Evolutionary conservation across 2,329 filamentous ascomycete species (phyloP), one percentile per base, ranked within the genome.

Genomic region (Diaporthe sp.): DNA sequence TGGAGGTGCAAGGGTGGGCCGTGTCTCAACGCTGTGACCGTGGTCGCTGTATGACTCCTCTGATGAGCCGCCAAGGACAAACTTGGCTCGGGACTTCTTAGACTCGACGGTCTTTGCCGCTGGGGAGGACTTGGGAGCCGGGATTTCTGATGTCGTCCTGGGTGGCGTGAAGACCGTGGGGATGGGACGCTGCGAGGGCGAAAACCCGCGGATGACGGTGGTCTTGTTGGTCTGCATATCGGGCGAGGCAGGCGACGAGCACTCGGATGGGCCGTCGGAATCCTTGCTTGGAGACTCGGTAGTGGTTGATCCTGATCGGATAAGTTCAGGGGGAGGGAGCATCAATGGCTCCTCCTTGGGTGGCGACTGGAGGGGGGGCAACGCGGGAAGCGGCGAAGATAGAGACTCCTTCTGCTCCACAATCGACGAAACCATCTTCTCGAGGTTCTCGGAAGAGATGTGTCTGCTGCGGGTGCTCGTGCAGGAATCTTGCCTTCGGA

Each of bases 391-490:
- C 79, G 87, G 90, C 69, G 87, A 85, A 77, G 84, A 84, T 78
- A 96, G 87, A 60, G 89, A 89, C 83, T 92, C 92, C 84, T 94
- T 95, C 84, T 97, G 93, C 83, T 97, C 94, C 82, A 98, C 97
- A 73, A 98, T 98, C 52, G 93, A 95, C 73, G 94, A 91, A 55
- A 98, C 95, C 90, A 98, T 97, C 86, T 97, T 97, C 84, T 98
- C 95, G 40, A 98, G 89, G 79, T 97, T 94, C 80, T 95, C 90
- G 9, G 96, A 95, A n/a, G 95, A 97, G 78, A 98, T 96, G 85
- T 98, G 91, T 77, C 93, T 91, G 81, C 92, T 94, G 75, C 94
- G 90, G 82, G 90, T 92, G 81, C 90, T 89, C 40, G 90, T 90
- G 80, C 88, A 92, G 15, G 93, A 96, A 82, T 96, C 94, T 79